Percentiles rank a stretch among this genome's conserved stretches.
These are phyloP conservation scores for Debaryomycetaceae sp. DNA, from an alignment of 1,139 yeast species.

Conservation along the genomic window DNA sequence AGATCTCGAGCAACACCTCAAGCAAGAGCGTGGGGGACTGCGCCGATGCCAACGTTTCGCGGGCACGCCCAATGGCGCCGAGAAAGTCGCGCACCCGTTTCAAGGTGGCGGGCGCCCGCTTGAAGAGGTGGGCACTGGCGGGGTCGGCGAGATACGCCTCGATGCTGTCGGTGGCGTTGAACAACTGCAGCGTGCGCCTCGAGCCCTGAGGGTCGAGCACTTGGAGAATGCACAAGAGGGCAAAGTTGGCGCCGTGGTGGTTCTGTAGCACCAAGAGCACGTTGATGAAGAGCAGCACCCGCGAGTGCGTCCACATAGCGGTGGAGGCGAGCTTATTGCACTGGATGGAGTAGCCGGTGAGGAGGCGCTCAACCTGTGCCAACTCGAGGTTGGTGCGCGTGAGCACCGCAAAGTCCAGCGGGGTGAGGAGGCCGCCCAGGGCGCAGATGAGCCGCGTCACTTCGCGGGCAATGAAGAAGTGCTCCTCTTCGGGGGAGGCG, in stretches of 20 bases:
- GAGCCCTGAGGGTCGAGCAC: constrained; percentile 27
- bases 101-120: constrained; percentile 2
- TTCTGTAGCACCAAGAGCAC: constrained; percentile 38
- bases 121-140: constrained; percentile 2
- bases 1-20: constrained; percentile 4
- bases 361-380: constrained; percentile 34
- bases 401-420: constrained; percentile 53
- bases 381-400: constrained; percentile 53
- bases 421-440: constrained; percentile 43
- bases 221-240: constrained; percentile 25
- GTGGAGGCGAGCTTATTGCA: constrained; percentile 42
- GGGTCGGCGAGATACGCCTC: constrained; percentile 9
- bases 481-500: constrained; percentile 28
- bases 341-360: constrained; percentile 38
- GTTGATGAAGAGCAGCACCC: constrained; percentile 47
- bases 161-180: constrained; percentile 15
- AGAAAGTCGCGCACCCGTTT: constrained; percentile 10
- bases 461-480: constrained; percentile 40
- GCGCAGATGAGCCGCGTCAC: constrained; percentile 37
- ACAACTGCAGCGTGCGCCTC: constrained; percentile 24
- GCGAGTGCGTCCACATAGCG: constrained; percentile 51
- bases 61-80: constrained; percentile 11
- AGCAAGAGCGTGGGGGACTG: constrained; percentile 5
- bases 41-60: constrained; percentile 9
- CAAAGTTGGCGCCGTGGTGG: constrained; percentile 26